Conservation (phyloP, 2,329 filamentous ascomycete genomes). For the Diaporthe australafricana region DNA sequence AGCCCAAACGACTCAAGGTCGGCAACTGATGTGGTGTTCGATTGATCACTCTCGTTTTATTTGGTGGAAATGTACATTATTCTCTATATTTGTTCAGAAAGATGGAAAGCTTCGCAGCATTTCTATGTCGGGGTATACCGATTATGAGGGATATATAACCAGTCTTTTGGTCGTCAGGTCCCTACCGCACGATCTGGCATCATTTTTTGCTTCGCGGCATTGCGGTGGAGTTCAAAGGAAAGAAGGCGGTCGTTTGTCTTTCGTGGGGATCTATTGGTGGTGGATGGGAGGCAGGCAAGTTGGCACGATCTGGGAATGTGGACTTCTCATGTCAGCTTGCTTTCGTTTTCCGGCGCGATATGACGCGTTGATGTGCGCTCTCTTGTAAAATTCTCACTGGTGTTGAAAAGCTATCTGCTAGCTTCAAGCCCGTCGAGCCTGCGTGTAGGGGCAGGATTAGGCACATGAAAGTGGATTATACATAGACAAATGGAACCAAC, state of each 20-base stretch:
- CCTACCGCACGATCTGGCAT: constrained; percentile 20
- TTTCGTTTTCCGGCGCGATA: not conserved
- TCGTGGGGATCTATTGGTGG: not conserved
- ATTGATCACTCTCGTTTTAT: constrained; percentile 7
- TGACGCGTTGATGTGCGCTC: not conserved
- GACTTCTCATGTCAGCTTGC: constrained; percentile 1
- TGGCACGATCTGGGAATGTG: constrained; percentile 18
- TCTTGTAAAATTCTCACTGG: not conserved
- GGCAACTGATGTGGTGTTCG: constrained; percentile 50
- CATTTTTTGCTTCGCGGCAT: constrained; percentile 12
- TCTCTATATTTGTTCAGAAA: constrained; percentile 29
- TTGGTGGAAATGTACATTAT: constrained; percentile 31
- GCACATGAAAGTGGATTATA: not conserved
- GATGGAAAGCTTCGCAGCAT: constrained; percentile 36
- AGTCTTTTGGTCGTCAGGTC: constrained; percentile 18
- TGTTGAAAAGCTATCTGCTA: not conserved
- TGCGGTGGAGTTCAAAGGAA: constrained; percentile 20
- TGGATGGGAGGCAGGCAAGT: not conserved
- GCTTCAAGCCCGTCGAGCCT: not conserved
- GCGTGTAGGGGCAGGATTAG: not conserved
- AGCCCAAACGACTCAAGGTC: constrained; percentile 65
- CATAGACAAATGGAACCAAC: constrained; percentile 3
- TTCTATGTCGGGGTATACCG: constrained; percentile 3
- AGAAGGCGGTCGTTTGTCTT: constrained; percentile 10
- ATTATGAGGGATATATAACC: not conserved